These are phyloP conservation scores for Penicillium sp. DNA, from an alignment of 2,329 filamentous ascomycete species.

Conservation along the genomic window DNA sequence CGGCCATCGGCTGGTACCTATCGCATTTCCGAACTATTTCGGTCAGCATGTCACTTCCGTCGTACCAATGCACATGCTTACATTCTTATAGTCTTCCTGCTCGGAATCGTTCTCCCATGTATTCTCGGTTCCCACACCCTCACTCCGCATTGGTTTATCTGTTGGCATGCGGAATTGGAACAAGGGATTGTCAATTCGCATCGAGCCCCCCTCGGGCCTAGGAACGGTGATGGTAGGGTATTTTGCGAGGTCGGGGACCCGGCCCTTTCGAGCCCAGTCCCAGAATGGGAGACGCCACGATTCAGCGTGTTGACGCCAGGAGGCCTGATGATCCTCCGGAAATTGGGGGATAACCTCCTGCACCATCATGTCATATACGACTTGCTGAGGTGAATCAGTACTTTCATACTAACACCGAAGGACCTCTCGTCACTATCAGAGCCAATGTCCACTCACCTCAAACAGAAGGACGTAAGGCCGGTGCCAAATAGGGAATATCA, in stretches of 20 bases:
- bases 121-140: slow-evolving; percentile 11
- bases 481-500: slow-evolving; percentile 79
- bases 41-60: not conserved
- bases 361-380: slow-evolving; percentile 37
- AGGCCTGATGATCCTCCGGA: slow-evolving; percentile 45
- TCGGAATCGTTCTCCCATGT: slow-evolving; percentile 8
- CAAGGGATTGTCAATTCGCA: slow-evolving; percentile 44
- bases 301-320: slow-evolving; percentile 45
- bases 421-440: not conserved
- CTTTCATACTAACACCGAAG: not conserved
- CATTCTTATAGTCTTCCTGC: slow-evolving; percentile 9
- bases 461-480: slow-evolving; percentile 68
- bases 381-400: slow-evolving; percentile 30
- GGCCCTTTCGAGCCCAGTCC: slow-evolving; percentile 42
- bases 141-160: slow-evolving; percentile 14
- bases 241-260: slow-evolving; percentile 29
- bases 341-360: slow-evolving; percentile 34
- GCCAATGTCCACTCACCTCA: slow-evolving; percentile 39
- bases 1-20: slow-evolving; percentile 28
- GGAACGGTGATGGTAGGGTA: slow-evolving; percentile 33
- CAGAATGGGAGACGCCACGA: slow-evolving; percentile 50
- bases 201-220: slow-evolving; percentile 35
- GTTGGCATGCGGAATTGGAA: slow-evolving; percentile 43
- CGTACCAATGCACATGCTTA: not conserved
- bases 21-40: slow-evolving; percentile 15